A percentile compares a stretch with the other conserved stretches of the same genome.
phyloP scores from a whole-genome alignment of 1,139 yeast genomes.

The Sugiyamaella novakii region DNA sequence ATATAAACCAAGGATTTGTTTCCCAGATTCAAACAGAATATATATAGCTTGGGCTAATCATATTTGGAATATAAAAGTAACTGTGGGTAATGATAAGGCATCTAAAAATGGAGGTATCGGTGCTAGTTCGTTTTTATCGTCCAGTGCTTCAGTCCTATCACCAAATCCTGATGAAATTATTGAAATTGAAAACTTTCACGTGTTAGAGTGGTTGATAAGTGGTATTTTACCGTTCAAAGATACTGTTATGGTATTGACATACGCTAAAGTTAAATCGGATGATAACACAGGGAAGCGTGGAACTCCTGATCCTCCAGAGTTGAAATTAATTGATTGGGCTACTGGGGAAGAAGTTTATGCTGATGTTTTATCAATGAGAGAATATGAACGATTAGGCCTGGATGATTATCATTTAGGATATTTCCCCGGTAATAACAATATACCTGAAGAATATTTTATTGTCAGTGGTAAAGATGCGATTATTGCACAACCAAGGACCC shows the following conservation, averaged over 20 bases:
- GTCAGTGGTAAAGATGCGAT: constrained; percentile 84
- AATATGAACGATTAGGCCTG: constrained; percentile 60
- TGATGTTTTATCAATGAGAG: constrained; percentile 71
- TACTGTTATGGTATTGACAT: constrained; percentile 44
- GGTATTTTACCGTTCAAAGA: constrained; percentile 72
- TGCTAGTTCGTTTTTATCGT: constrained; percentile 23
- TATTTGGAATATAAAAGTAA: constrained; percentile 69
- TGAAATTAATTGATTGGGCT: constrained; percentile 63
- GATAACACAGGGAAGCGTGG: background rate
- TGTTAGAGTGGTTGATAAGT: constrained; percentile 65
- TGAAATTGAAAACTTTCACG: constrained; percentile 56
- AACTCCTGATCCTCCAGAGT: constrained; percentile 58
- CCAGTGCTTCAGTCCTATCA: constrained; percentile 34
- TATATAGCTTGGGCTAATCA: constrained; percentile 83
- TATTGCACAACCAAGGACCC: constrained; percentile 66
- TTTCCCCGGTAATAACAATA: constrained; percentile 7
- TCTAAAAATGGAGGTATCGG: constrained; percentile 12
- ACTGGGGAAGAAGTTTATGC: constrained; percentile 79
- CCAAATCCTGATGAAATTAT: constrained; percentile 52
- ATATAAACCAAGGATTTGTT: constrained; percentile 77
- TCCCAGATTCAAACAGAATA: constrained; percentile 67
- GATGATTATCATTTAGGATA: constrained; percentile 69
- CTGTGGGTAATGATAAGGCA: constrained; percentile 16
- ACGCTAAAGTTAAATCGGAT: constrained; percentile 34
- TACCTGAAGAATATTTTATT: constrained; percentile 56